phyloP scores from a whole-genome alignment of 2,329 filamentous ascomycete species.

The Verticillium zaregamsianum region DNA sequence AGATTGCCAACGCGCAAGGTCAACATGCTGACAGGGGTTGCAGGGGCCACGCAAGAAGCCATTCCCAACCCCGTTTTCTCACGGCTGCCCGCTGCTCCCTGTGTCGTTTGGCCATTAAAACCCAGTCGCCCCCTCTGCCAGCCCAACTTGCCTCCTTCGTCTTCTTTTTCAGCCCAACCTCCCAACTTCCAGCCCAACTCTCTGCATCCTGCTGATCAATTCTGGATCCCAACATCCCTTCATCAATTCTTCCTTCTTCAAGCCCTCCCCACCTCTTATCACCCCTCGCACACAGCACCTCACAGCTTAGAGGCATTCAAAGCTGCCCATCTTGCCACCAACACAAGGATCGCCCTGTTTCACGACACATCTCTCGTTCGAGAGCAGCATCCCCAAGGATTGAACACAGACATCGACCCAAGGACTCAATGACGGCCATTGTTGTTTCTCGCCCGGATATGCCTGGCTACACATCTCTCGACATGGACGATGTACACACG shows the following conservation, averaged over 20 bases:
- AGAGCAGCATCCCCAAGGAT: slow-evolving; percentile 9
- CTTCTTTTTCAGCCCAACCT: slow-evolving; percentile 31
- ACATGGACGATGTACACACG: slow-evolving; percentile 57
- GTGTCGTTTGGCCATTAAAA: slow-evolving; percentile 26
- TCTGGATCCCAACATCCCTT: slow-evolving; percentile 13
- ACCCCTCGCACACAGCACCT: slow-evolving; percentile 8
- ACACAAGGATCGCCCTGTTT: slow-evolving; percentile 10
- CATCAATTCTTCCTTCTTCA: slow-evolving; percentile 13
- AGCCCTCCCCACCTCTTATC: slow-evolving; percentile 9
- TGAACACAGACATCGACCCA: slow-evolving; percentile 21
- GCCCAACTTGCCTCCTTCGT: slow-evolving; percentile 29
- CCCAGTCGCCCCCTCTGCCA: slow-evolving; percentile 32
- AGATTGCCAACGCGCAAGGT: slow-evolving; percentile 1
- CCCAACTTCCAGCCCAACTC: slow-evolving; percentile 18
- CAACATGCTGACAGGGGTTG: slow-evolving; percentile 2
- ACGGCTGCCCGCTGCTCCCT: neutral
- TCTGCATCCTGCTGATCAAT: slow-evolving; percentile 15
- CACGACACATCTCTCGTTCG: slow-evolving; percentile 6
- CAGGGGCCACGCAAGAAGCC: slow-evolving; percentile 4
- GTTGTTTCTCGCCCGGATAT: slow-evolving; percentile 46
- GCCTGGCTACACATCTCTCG: slow-evolving; percentile 50
- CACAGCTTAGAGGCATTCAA: slow-evolving; percentile 8
- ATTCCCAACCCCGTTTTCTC: neutral
- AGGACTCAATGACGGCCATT: slow-evolving; percentile 47
- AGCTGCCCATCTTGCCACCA: slow-evolving; percentile 11